Evolutionary conservation across 1,284 basidiomycete species (phyloP), one percentile per base, ranked within the genome.

Genomic region (Heterobasidion parviporum): DNA sequence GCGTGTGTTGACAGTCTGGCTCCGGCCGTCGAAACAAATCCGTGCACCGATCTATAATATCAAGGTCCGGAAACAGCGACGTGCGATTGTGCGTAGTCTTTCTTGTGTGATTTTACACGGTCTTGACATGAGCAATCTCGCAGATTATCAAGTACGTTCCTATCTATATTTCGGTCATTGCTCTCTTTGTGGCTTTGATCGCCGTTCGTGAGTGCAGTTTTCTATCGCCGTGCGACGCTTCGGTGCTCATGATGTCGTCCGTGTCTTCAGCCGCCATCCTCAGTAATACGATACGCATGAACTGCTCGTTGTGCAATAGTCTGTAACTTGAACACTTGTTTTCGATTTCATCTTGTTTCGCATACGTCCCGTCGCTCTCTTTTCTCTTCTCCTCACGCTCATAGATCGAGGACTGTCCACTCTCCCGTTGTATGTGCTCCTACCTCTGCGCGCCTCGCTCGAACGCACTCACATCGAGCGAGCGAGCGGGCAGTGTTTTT

Each of bases 11-110:
- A 12, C 50, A 88, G 87, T 93, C 77, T 92, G 90, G 90, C 70
- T 92, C 54, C 84, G 87, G 34, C 88, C 89, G 32, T 89, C 89
- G 56, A 91, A 92, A 67, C 92, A 96, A 73, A 96, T 97, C 65
- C 89, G 92, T 59, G 88, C 94, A 2, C 96, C 96, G 5, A 79
- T 99, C 65, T 99, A 93, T 72, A 90, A 89, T 54, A 80, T 89
- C 67, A 92, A 92, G 71, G 89, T 94, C 72, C 89, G 87, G 71
- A 82, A 83, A 66, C 89, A 92, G 69, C 83, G 94, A 59, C 82
- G 91, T 57, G 87, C 87, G 79, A 94, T 94, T 65, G 91, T 94
- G 63, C 69, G 82, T 74, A 10, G 48, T 58, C 2, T 50, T 46
- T 6, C 16, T 44, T 58, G n/a, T 51, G 34, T 41, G 0, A 54